These are phyloP conservation scores for Barnettozyma salicaria DNA, from an alignment of 805 yeast genomes.

Conservation along the genomic window DNA sequence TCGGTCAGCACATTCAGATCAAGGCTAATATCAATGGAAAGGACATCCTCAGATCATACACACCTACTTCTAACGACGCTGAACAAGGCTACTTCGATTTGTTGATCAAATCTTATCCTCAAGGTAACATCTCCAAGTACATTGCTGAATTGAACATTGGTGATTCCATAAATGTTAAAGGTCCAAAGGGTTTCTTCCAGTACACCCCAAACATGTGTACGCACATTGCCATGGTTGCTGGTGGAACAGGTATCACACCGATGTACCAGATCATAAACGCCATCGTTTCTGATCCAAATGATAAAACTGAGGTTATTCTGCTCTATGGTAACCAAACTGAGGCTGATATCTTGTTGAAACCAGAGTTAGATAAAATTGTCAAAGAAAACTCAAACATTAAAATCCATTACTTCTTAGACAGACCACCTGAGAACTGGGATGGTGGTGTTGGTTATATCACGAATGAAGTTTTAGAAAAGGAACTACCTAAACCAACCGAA, in stretches of 20 bases:
- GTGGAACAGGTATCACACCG: conserved; percentile 96
- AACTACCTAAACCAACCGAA: conserved; percentile 54
- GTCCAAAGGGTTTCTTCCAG: conserved; percentile 87
- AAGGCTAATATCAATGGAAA: conserved; percentile 71
- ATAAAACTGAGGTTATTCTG: conserved; percentile 67
- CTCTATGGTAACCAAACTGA: conserved; percentile 78
- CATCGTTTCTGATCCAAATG: conserved; percentile 68
- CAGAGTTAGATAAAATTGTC: conserved; percentile 68
- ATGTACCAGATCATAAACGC: conserved; percentile 90
- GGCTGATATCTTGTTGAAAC: conserved; percentile 73
- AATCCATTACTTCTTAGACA: conserved; percentile 70
- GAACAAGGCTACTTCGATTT: conserved; percentile 79
- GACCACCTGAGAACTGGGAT: conserved; percentile 61
- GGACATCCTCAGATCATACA: conserved; percentile 79
- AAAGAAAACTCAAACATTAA: conserved; percentile 51
- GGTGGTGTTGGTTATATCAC: conserved; percentile 81
- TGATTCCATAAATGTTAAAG: conserved; percentile 70
- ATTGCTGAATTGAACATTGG: conserved; percentile 72
- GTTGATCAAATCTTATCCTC: conserved; percentile 77
- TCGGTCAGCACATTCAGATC: conserved; percentile 89
- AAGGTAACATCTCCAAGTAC: conserved; percentile 76
- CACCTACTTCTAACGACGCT: conserved; percentile 81
- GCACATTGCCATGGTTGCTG: conserved; percentile 84
- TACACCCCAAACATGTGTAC: conserved; percentile 75
- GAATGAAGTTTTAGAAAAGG: conserved; percentile 57